Percentiles rank a stretch among this genome's conserved stretches.
Conservation (phyloP, 495 filamentous ascomycete species). For the Xylaria venustula region DNA sequence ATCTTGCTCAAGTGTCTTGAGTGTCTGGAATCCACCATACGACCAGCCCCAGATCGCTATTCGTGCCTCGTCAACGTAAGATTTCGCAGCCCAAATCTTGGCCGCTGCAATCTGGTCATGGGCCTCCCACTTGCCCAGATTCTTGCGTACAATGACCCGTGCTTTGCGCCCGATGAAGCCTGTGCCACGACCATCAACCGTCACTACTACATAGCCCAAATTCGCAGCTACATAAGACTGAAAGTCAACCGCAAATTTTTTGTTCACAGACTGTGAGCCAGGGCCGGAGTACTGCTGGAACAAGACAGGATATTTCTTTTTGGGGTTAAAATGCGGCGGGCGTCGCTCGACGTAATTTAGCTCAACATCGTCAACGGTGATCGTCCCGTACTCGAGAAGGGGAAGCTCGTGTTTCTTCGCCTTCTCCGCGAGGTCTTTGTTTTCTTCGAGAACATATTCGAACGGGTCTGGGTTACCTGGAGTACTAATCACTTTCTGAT, state of each 20-base stretch:
- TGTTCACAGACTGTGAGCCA: slow-evolving; percentile 80
- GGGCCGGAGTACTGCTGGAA: slow-evolving; percentile 94
- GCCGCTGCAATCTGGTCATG: slow-evolving; percentile 89
- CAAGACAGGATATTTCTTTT: slow-evolving; percentile 86
- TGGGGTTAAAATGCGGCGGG: slow-evolving; percentile 84
- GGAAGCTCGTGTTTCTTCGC: slow-evolving; percentile 79
- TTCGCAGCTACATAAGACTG: slow-evolving; percentile 84
- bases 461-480: slow-evolving; percentile 63
- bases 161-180: slow-evolving; percentile 85
- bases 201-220: slow-evolving; percentile 93
- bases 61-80: slow-evolving; percentile 75
- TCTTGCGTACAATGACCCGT: slow-evolving; percentile 75
- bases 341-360: slow-evolving; percentile 88
- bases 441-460: slow-evolving; percentile 74
- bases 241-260: slow-evolving; percentile 82
- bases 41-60: slow-evolving; percentile 99
- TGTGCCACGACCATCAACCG: slow-evolving; percentile 90
- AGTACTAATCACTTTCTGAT: slow-evolving; percentile 88
- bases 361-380: slow-evolving; percentile 66
- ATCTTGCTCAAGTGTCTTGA: slow-evolving; percentile 92
- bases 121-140: slow-evolving; percentile 83
- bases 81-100: slow-evolving; percentile 77
- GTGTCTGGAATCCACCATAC: slow-evolving; percentile 94
- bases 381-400: slow-evolving; percentile 77
- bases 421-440: slow-evolving; percentile 62